Percentiles rank a stretch among this genome's conserved stretches.
phyloP scores from a whole-genome alignment of 73 alveolate species.

The Paramecium caudatum region DNA sequence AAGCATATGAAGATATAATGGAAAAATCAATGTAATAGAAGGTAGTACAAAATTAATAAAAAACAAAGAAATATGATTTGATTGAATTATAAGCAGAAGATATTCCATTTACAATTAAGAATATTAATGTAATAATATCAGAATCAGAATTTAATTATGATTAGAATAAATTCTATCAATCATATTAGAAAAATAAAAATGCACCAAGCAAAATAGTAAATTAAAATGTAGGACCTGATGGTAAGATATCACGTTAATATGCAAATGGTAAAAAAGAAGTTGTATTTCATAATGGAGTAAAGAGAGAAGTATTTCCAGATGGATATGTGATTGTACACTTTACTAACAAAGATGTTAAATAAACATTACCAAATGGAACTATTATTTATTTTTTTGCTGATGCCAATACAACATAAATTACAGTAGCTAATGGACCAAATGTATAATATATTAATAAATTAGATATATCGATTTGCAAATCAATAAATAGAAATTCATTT shows the following conservation, averaged over 20 bases:
- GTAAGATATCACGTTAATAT: slow-evolving; percentile 84
- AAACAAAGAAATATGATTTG: slow-evolving; percentile 59
- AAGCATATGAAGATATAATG: slow-evolving; percentile 59
- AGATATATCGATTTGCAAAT: slow-evolving; percentile 87
- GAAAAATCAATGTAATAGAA: background rate
- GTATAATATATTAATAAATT: slow-evolving; percentile 77
- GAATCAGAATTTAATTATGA: slow-evolving; percentile 65
- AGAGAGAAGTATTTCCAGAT: slow-evolving; percentile 94
- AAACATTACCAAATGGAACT: slow-evolving; percentile 95
- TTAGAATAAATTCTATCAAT: slow-evolving; percentile 36
- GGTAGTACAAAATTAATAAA: background rate
- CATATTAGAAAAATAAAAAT: slow-evolving; percentile 23
- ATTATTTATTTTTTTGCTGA: slow-evolving; percentile 96
- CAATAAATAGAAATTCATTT: slow-evolving; percentile 96
- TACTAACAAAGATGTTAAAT: slow-evolving; percentile 90
- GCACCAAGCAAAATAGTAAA: slow-evolving; percentile 67
- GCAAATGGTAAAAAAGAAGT: slow-evolving; percentile 93
- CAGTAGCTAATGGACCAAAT: slow-evolving; percentile 92
- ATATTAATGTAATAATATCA: slow-evolving; percentile 15
- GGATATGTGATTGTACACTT: slow-evolving; percentile 96
- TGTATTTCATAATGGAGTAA: slow-evolving; percentile 96
- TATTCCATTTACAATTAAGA: slow-evolving; percentile 58
- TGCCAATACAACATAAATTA: slow-evolving; percentile 95
- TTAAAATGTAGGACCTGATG: slow-evolving; percentile 77
- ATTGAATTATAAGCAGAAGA: slow-evolving; percentile 33